These are phyloP conservation scores for Thinopyrum obtusiflorum DNA, from an alignment of 202 grass and related monocot genomes.

Conservation along the genomic window DNA sequence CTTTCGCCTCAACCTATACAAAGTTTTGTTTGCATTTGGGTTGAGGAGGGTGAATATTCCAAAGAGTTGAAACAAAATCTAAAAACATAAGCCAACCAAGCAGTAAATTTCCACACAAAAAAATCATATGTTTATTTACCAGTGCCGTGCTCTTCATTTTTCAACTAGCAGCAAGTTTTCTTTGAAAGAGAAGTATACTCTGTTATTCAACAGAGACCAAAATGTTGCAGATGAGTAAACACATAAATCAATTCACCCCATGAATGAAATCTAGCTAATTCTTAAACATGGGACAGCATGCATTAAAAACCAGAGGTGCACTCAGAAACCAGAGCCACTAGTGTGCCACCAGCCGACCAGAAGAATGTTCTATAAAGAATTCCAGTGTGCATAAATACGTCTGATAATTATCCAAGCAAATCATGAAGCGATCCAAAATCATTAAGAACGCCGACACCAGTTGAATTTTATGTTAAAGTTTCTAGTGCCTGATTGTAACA, in stretches of 20 bases:
- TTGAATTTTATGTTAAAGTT: conserved; percentile 2
- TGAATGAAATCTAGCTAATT: not conserved
- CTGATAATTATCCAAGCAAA: conserved; percentile 19
- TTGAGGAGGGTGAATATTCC: conserved; percentile 26
- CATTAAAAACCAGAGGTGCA: not conserved
- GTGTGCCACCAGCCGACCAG: not conserved
- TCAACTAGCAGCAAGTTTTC: conserved; percentile 15
- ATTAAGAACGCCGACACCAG: not conserved
- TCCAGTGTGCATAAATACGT: not conserved
- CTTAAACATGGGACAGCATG: not conserved
- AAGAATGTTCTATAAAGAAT: not conserved
- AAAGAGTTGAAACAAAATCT: conserved; percentile 19
- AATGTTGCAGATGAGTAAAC: not conserved
- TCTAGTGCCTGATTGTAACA: conserved; percentile 1
- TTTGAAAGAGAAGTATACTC: not conserved
- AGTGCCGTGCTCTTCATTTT: not conserved
- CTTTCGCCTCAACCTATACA: conserved; percentile 67
- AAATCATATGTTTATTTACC: not conserved
- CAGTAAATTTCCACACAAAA: not conserved
- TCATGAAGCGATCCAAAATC: not conserved
- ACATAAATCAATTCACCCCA: conserved; percentile 10
- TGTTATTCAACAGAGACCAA: conserved; percentile 1
- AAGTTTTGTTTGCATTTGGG: conserved; percentile 28
- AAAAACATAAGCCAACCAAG: conserved; percentile 5
- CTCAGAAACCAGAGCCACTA: not conserved